These are phyloP conservation scores for Cryptococcus sp. DNA, from an alignment of 1,284 basidiomycete genomes.

Conservation along the genomic window DNA sequence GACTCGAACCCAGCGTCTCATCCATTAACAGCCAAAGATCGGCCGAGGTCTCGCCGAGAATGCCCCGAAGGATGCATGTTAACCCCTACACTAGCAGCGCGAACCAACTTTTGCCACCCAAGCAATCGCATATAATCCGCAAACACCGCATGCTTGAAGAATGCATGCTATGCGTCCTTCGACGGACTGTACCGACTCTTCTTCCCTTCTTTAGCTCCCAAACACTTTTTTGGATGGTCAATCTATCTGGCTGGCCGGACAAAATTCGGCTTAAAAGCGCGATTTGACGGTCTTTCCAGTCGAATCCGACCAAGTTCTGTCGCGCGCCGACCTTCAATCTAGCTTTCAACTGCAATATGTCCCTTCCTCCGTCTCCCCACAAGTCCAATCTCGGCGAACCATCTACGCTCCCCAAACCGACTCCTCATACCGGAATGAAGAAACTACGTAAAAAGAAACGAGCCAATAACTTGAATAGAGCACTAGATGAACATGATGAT, in stretches of 20 bases:
- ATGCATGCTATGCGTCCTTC: no score
- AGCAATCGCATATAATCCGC: neutral
- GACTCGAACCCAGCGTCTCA: neutral
- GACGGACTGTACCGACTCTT: no score
- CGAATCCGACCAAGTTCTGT: no score
- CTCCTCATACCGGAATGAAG: neutral
- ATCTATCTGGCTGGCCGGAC: no score
- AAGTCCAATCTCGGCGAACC: no score
- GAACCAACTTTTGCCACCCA: neutral
- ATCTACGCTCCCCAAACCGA: neutral
- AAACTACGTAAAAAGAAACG: conserved; percentile 3
- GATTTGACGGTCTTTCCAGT: no score
- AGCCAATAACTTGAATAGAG: neutral
- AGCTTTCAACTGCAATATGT: neutral
- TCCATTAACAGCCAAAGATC: neutral
- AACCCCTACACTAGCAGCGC: conserved; percentile 1
- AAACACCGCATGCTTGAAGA: neutral
- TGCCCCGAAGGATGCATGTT: neutral
- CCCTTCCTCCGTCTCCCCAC: neutral
- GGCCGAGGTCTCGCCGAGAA: neutral
- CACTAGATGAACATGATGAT: conserved; percentile 20
- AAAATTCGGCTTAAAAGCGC: no score
- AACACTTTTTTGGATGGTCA: no score
- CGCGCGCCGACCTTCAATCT: no score
- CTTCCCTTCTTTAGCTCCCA: no score